Percentiles rank a stretch among this genome's conserved stretches.
Conservation (phyloP, 1,139 yeast genomes). For the Citeromyces hawaiiensis region DNA sequence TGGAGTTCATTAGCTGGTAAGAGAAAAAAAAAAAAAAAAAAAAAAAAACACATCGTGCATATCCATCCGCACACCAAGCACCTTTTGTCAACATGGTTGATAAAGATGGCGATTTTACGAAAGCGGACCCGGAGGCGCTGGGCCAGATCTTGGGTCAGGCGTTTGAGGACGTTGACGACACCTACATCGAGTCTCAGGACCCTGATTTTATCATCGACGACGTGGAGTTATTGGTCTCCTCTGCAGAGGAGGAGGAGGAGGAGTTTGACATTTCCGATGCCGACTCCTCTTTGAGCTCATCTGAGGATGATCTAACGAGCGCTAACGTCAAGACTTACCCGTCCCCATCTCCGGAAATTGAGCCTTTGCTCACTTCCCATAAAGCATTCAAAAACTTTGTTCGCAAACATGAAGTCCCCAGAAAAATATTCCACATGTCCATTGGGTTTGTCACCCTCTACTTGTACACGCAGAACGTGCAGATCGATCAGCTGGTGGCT, state of each 20-base stretch:
- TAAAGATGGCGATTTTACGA: not conserved
- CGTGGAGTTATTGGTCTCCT: conserved; percentile 3
- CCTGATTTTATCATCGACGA: not conserved
- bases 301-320: conserved; percentile 2
- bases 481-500: conserved; percentile 39
- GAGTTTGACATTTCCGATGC: not conserved
- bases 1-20: not conserved
- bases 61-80: not conserved
- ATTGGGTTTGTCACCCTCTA: conserved; percentile 73
- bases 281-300: not conserved
- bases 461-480: conserved; percentile 52
- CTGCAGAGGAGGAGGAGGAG: conserved; percentile 2
- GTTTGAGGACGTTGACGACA: not conserved
- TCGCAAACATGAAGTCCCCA: conserved; percentile 70
- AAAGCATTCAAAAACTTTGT: conserved; percentile 13
- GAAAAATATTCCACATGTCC: conserved; percentile 78
- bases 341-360: not conserved
- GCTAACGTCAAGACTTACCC: not conserved
- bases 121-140: not conserved
- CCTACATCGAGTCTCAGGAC: not conserved
- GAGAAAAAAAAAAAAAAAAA: conserved; percentile 1
- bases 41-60: not conserved
- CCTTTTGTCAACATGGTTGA: not conserved
- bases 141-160: not conserved
- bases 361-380: conserved; percentile 11